Evolutionary conservation across 805 yeast genomes (phyloP), one percentile per base, ranked within the genome.

Genomic region (Brettanomyces anomalus): DNA sequence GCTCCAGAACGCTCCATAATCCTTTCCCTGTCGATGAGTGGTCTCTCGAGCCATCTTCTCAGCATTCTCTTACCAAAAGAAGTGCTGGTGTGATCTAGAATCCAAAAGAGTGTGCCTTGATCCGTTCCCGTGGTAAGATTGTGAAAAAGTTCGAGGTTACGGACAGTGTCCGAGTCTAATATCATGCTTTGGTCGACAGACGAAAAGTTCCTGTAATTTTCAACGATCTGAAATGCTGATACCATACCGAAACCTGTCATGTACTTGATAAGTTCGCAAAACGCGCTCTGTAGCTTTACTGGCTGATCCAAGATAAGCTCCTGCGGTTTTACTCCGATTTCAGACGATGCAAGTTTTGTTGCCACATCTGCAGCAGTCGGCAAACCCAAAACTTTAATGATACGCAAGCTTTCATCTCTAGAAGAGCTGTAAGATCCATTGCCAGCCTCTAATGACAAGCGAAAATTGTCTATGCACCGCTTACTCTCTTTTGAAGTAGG

Each of bases 81-180:
- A 0, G 97, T 85, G 30, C 76, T 64, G 0, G 97, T 85, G 49
- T 83, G 88, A 56, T 90, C 84, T 46, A 93, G 51, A 2, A 86
- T 65, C 88, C 94, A 85, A 14, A 85, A 57, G 13, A 90, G 62
- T 0, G 96, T 77, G 0, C 97, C 97, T 28, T 68, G 62, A 7
- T 66, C 66, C 4, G 69, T 63, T 11, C 64, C 57, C 47, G 78
- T 78, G 0, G 93, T 77, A 3, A 70, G 62, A 52, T 85, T 85
- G 17, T 66, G 65, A 53, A 85, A 86, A 1, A 93, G 72, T 54
- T 93, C 97, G 17, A 93, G 63, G 36, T 84, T 78, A 28, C 71
- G 70, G 4, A 93, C 50, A 0, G 95, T 79, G 51, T 74, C 78
- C 2, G 81, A 74, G 43, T 82, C 81, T 26, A 83, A 56, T 13